Percentiles rank a stretch among this genome's conserved stretches.
Conservation (phyloP, 2,329 filamentous ascomycete species). For the Neonectria magnoliae region DNA sequence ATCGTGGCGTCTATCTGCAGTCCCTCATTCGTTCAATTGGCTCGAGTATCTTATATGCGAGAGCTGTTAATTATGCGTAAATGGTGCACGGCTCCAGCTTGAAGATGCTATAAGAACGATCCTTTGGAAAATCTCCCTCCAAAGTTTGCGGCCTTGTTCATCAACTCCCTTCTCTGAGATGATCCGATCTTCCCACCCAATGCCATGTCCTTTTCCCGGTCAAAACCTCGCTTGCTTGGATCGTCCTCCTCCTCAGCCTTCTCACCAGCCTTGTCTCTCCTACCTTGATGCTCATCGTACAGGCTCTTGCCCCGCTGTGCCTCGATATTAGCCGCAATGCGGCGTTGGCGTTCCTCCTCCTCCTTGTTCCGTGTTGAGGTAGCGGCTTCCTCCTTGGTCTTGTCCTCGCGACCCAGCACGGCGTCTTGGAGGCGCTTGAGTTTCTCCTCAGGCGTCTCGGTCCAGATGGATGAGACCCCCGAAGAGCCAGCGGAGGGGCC, state of each 20-base stretch:
- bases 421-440: conserved; percentile 82
- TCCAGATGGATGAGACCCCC: conserved; percentile 79
- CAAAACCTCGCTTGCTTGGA: conserved; percentile 87
- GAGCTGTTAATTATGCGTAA: conserved; percentile 7
- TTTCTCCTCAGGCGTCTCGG: conserved; percentile 90
- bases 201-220: conserved; percentile 93
- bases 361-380: conserved; percentile 56
- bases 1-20: conserved; percentile 10
- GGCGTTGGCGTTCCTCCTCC: conserved; percentile 64
- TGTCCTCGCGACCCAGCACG: conserved; percentile 75
- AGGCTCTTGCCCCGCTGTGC: conserved; percentile 66
- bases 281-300: conserved; percentile 64
- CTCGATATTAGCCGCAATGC: conserved; percentile 61
- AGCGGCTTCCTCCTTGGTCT: conserved; percentile 52
- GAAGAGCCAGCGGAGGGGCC: conserved; percentile 44
- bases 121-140: conserved; percentile 83
- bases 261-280: conserved; percentile 44
- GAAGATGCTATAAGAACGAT: conserved; percentile 60
- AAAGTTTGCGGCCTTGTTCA: conserved; percentile 84
- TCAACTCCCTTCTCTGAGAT: conserved; percentile 79
- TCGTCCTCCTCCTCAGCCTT: conserved; percentile 79
- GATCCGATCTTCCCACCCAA: conserved; percentile 76
- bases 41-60: conserved; percentile 1
- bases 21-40: not conserved
- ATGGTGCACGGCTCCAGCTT: not conserved